Conservation (phyloP, 306 rosid genomes). For the Castanea sativa region DNA sequence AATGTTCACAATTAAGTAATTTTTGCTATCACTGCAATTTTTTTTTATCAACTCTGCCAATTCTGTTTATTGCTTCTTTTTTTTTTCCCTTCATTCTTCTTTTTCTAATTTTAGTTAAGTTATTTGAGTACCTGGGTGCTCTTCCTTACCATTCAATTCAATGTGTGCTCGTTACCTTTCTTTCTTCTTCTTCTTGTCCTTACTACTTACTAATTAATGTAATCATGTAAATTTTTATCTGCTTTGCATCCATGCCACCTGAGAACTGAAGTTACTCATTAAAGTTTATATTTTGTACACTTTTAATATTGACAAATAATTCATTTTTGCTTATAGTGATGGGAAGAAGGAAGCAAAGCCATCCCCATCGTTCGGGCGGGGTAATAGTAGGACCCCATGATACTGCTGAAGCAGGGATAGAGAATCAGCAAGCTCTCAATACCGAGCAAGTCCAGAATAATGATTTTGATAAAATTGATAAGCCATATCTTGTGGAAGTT, state of each 20-base stretch:
- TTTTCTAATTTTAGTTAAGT: neutral
- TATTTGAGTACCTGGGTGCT: neutral
- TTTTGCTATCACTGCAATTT: too few species aligned
- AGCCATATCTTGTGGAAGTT: constrained; percentile 71
- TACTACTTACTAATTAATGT: neutral
- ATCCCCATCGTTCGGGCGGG: constrained; percentile 69
- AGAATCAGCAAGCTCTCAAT: constrained; percentile 29
- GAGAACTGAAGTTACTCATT: neutral
- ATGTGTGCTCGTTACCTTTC: neutral
- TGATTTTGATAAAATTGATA: constrained; percentile 31
- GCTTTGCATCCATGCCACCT: neutral
- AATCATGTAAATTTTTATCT: neutral
- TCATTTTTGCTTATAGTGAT: constrained; percentile 32
- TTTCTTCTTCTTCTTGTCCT: neutral
- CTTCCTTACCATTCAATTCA: neutral
- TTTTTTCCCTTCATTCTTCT: neutral
- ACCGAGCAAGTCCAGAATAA: constrained; percentile 33
- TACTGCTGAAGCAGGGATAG: constrained; percentile 41
- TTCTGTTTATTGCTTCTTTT: neutral
- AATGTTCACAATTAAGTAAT: too few species aligned
- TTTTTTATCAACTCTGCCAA: neutral
- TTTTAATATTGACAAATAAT: neutral
- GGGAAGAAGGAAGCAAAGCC: constrained; percentile 80
- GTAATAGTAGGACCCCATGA: constrained; percentile 33
- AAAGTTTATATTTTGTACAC: neutral